Base-by-base conservation (phyloP, 768 basidiomycete genomes). In the Mycena vulgaris region DNA sequence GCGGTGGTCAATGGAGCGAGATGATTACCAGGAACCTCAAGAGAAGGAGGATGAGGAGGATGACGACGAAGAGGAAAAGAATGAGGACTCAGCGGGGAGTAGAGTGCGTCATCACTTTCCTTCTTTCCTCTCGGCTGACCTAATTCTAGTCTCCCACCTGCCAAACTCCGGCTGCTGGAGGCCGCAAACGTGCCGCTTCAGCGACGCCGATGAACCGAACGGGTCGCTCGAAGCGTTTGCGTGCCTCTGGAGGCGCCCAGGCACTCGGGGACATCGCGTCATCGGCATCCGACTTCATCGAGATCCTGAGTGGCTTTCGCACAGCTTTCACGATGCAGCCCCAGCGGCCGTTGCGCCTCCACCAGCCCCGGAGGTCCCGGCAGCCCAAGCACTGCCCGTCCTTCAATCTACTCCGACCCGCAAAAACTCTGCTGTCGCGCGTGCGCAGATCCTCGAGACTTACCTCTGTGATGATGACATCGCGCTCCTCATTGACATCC, bases 121-220 rank as follows among this genome's bases (percentile, higher is more conserved):
- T 14, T 37, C 35, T 37, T 37, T 37, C 35, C 14, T 37, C 35
- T n/a, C 35, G 14, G 14, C 14, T 37, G 6, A 37, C 35, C 35
- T 7, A 37, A 37, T 74, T n/a, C 21, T 31, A 33, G 37, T 63
- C 52, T 10, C 52, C 52, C 7, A 30, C 52, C 17, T n/a, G 30
- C 19, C 19, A 16, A 35, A 33, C 52, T 13, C 52, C 52, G 14
- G 48, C 48, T 25, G 23, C 27, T 17, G 11, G 23, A 25, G 31
- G 31, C 30, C 19, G 27, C 11, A 23, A 28, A 10, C 31, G 10
- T 6, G 3, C 53, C 6, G 53, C 53, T 19, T 21, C 31, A n/a
- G 17, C 30, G 11, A 39, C 33, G 1, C 35, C 55, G 8, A n/a
- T n/a, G n/a, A n/a, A n/a, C n/a, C n/a, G n/a, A n/a, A 39, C 35